phyloP scores from a whole-genome alignment of 345 rosid genomes.

The Lepidium aucheri region DNA sequence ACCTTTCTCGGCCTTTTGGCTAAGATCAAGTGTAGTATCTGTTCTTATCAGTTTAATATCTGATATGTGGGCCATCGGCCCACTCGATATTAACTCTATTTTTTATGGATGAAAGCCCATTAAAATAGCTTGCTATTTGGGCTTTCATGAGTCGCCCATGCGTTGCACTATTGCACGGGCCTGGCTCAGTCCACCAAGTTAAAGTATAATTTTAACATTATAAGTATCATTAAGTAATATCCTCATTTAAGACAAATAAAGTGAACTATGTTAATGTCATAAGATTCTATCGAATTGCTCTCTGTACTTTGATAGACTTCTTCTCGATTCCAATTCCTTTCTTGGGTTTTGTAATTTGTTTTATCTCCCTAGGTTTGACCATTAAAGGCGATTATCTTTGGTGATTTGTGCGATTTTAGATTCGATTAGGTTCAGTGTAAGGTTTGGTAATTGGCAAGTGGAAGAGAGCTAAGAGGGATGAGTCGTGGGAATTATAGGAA shows the following conservation, averaged over 20 bases:
- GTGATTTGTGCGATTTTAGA: neutral
- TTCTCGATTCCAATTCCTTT: neutral
- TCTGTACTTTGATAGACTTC: neutral
- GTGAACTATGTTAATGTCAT: too few relatives aligned
- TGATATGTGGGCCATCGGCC: conserved; percentile 34
- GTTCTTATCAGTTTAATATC: conserved; percentile 65
- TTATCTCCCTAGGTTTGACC: neutral
- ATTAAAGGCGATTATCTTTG: neutral
- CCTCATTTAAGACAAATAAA: too few relatives aligned
- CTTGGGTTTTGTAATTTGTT: neutral
- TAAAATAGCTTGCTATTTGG: conserved; percentile 25
- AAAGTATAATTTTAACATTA: too few relatives aligned
- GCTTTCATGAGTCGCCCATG: conserved; percentile 11
- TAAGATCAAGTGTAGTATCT: conserved; percentile 64
- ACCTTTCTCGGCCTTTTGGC: conserved; percentile 73
- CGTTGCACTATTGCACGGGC: conserved; percentile 25
- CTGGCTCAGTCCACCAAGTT: neutral
- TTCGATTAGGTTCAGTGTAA: neutral
- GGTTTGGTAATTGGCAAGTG: neutral
- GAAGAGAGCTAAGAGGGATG: conserved; percentile 4
- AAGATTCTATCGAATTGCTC: neutral
- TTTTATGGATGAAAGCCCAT: neutral
- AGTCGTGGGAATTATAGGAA: conserved; percentile 57
- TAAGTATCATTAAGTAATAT: too few relatives aligned
- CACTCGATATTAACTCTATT: conserved; percentile 27